A percentile compares a stretch with the other conserved stretches of the same genome.
Conservation (phyloP, 1,284 basidiomycete genomes). For the Singerocomus inundabilis region DNA sequence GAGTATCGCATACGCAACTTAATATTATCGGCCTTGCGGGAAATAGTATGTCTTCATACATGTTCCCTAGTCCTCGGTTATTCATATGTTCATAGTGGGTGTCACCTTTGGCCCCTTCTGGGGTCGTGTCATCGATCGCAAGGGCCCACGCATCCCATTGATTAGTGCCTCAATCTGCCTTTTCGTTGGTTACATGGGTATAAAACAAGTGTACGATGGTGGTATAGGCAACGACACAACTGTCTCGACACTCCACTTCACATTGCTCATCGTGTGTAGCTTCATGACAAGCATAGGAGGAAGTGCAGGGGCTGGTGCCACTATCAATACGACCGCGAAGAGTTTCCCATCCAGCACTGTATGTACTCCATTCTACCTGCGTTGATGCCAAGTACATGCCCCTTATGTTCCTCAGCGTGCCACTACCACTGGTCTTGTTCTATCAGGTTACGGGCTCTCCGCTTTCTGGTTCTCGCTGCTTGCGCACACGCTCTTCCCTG, state of each 20-base stretch:
- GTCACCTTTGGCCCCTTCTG: conserved; percentile 60
- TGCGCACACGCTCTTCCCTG: conserved; percentile 64
- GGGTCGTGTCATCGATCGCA: conserved; percentile 66
- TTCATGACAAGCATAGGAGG: conserved; percentile 64
- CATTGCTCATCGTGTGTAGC: conserved; percentile 46
- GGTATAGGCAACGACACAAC: conserved; percentile 36
- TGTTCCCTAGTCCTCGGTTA: conserved; percentile 3
- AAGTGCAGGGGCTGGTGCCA: conserved; percentile 53
- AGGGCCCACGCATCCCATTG: conserved; percentile 57
- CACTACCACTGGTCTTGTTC: conserved; percentile 68
- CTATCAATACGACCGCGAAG: conserved; percentile 67
- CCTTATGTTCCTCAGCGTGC: conserved; percentile 49
- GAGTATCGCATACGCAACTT: too few species aligned
- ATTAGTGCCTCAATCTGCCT: conserved; percentile 49
- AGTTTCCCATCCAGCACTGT: conserved; percentile 56
- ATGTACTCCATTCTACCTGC: conserved; percentile 20
- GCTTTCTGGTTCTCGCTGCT: conserved; percentile 78
- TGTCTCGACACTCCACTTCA: conserved; percentile 34
- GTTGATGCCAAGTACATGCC: not conserved
- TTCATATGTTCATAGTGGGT: conserved; percentile 48
- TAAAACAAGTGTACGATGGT: conserved; percentile 58
- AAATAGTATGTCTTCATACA: conserved; percentile 44
- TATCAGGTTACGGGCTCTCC: conserved; percentile 82
- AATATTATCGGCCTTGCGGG: too few species aligned
- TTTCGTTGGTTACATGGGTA: conserved; percentile 64